Percentiles rank a stretch among this genome's conserved stretches.
These are phyloP conservation scores for Trichoderma citrinoviride DNA, from an alignment of 2,329 filamentous ascomycete genomes.

Conservation along the genomic window DNA sequence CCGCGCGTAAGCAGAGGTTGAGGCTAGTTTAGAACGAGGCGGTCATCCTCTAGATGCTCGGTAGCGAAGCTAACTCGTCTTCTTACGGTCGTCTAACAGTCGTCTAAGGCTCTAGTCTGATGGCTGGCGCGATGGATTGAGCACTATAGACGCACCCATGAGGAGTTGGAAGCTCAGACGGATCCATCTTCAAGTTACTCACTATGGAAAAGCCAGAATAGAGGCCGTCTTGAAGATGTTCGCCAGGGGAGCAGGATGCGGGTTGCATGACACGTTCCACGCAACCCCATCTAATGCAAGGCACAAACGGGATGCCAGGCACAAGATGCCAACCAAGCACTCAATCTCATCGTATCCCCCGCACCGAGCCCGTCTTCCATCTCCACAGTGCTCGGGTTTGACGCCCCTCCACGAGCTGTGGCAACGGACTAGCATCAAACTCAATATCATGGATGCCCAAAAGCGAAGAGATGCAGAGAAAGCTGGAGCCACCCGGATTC, in stretches of 20 bases:
- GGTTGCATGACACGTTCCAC: not conserved
- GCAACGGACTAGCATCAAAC: conserved; percentile 7
- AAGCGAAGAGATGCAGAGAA: not conserved
- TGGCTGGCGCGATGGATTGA: conserved; percentile 8
- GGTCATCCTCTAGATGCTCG: too few relatives aligned
- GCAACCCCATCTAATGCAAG: not conserved
- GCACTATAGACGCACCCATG: not conserved
- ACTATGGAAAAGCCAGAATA: too few relatives aligned
- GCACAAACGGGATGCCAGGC: not conserved
- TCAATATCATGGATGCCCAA: not conserved
- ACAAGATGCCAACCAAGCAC: not conserved
- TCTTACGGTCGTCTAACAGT: not conserved
- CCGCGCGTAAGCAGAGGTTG: not conserved
- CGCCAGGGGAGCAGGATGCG: not conserved
- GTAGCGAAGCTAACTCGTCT: conserved; percentile 12
- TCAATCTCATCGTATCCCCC: not conserved
- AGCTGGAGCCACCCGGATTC: not conserved
- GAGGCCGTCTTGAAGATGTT: too few relatives aligned
- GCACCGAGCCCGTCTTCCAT: not conserved
- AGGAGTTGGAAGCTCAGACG: not conserved
- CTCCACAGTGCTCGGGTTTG: not conserved
- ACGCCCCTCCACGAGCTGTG: not conserved
- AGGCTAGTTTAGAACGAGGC: not conserved
- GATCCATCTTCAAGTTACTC: too few relatives aligned
- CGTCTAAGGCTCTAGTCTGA: conserved; percentile 5